Conservation (phyloP, 306 rosid genomes). For the Castanea crenata region DNA sequence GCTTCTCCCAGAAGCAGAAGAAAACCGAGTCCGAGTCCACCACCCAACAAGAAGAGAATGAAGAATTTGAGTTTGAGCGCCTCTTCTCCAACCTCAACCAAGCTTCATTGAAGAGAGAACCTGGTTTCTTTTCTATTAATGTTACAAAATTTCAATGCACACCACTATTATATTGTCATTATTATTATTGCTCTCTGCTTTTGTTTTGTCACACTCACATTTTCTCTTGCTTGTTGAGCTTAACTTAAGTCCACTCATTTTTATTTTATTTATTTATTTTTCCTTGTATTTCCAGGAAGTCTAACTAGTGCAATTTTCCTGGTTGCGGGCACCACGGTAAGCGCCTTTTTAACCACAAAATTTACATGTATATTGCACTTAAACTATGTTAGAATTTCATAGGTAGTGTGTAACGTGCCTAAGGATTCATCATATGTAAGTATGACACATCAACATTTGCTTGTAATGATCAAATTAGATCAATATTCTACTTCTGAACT, state of each 20-base stretch:
- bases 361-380: no score
- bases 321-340: slow-evolving; percentile 74
- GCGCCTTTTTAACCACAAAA: slow-evolving; percentile 1
- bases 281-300: slow-evolving; percentile 47
- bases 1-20: slow-evolving; percentile 38
- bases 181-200: background rate
- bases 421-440: background rate
- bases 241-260: background rate
- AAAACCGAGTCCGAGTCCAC: slow-evolving; percentile 31
- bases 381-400: no score
- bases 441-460: background rate
- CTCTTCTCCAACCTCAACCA: slow-evolving; percentile 73
- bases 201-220: background rate
- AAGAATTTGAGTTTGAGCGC: slow-evolving; percentile 40
- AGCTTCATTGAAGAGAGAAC: slow-evolving; percentile 68
- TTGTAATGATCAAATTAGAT: no score
- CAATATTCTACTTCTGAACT: no score
- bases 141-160: background rate
- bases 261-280: background rate
- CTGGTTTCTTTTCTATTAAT: slow-evolving; percentile 39
- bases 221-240: no score
- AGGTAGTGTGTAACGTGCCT: no score
- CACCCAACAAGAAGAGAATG: slow-evolving; percentile 21
- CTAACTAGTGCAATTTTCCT: slow-evolving; percentile 63
- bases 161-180: background rate